Evolutionary conservation across 2,329 filamentous ascomycete species (phyloP), one percentile per base, ranked within the genome.

Genomic region (Penicillium italicum): DNA sequence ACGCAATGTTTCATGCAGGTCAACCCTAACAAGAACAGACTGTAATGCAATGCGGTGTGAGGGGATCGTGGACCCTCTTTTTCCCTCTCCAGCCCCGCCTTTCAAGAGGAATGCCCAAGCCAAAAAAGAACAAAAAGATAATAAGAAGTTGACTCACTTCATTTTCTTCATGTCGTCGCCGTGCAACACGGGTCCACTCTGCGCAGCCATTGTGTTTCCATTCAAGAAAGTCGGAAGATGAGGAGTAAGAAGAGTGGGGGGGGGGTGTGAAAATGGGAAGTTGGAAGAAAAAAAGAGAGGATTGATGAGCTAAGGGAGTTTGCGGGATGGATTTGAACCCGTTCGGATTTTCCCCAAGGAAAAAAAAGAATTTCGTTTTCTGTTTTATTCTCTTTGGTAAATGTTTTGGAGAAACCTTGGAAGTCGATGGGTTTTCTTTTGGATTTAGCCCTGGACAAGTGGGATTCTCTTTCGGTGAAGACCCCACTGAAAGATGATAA

Each of bases 161-260:
- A 82, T 79, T 56, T 81, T 78, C 72, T 85, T 83, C 66, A 82
- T 78, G 66, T 85, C 82, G 65, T 85, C 82, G 56, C 76, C 77
- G 64, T 78, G 74, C 65, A 77, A 72, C 63, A 79, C 80, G 63
- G 76, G 72, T 70, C 76, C 75, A 70, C 76, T 76, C 61, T 74
- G 70, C 68, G 71, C 68, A 67, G 75, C 73, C 76, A 78, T 68
- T 64, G 66, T 58, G 65, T 62, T 74, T 69, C 73, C 72, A 74
- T 74, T 56, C 68, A 70, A 49, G 40, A 59, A 55, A 47, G 30
- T 50, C 28, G 48, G n/a, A 41, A 36, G 24, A 43, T 18, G 28
- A 34, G 20, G 37, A 42, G 37, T 6, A 22, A 34, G 34, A 46
- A 54, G 57, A 53, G 57, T 52, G 57, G 59, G 48, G 51, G 33